Conservation (phyloP, 2,329 filamentous ascomycete genomes). For the Sporothrix phasma region DNA sequence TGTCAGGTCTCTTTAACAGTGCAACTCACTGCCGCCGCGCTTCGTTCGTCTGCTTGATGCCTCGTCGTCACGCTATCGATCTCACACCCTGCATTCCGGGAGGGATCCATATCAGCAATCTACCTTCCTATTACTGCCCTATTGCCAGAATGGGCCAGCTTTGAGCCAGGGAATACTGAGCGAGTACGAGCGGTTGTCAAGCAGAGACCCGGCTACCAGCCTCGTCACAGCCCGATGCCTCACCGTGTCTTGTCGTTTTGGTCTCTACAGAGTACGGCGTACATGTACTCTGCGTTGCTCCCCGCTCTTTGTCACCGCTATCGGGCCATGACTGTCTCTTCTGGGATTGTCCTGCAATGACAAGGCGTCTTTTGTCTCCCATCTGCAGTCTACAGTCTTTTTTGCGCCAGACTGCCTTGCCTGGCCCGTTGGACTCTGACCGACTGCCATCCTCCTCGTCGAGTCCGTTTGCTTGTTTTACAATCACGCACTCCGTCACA, state of each 20-base stretch:
- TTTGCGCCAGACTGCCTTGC: constrained; percentile 5
- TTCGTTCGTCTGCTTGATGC: not conserved
- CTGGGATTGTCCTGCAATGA: not conserved
- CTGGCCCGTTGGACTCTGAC: not conserved
- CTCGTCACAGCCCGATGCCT: not conserved
- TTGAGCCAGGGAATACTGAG: not conserved
- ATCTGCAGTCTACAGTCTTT: not conserved
- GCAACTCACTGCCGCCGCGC: not conserved
- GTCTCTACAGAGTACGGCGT: too few species aligned
- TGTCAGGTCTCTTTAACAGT: not conserved
- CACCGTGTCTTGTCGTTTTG: not conserved
- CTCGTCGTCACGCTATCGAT: not conserved
- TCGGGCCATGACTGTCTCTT: not conserved
- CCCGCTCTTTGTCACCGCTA: not conserved
- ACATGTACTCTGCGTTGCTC: too few species aligned
- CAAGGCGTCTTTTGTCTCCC: constrained; percentile 2
- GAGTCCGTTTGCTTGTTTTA: not conserved
- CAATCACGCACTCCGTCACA: not conserved
- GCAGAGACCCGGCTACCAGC: not conserved
- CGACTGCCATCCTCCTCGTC: not conserved
- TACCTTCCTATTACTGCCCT: constrained; percentile 4
- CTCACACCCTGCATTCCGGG: not conserved
- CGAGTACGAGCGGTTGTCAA: not conserved
- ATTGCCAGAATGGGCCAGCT: constrained; percentile 6
- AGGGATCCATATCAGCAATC: not conserved